phyloP scores from a whole-genome alignment of 2,329 filamentous ascomycete species.

The Alternaria conjuncta region DNA sequence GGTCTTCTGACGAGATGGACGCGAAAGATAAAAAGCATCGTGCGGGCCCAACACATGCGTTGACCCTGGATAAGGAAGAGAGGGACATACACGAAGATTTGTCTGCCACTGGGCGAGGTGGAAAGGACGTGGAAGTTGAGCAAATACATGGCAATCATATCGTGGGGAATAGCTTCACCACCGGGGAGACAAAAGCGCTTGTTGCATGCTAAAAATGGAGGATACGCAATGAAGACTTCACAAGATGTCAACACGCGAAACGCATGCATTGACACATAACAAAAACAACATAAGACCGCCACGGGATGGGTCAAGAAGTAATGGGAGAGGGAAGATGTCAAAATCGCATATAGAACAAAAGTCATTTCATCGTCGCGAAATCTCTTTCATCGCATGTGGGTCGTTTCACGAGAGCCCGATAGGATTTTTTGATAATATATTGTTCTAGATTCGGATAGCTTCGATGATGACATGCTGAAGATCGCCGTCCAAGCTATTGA shows the following conservation, averaged over 20 bases:
- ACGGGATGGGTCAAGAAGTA: neutral
- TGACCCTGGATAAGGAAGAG: constrained; percentile 9
- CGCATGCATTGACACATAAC: neutral
- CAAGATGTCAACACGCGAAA: neutral
- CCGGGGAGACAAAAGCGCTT: constrained; percentile 5
- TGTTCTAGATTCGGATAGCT: neutral
- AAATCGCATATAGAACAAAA: neutral
- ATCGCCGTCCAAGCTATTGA: neutral
- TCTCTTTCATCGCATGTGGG: neutral
- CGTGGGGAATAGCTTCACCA: neutral
- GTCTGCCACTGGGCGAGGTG: neutral
- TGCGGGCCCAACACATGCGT: neutral
- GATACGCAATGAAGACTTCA: neutral
- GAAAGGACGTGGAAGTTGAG: neutral
- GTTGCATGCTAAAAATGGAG: neutral
- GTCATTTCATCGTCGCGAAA: neutral
- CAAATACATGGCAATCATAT: constrained; percentile 6
- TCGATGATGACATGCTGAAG: neutral
- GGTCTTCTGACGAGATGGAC: neutral
- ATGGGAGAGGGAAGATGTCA: neutral
- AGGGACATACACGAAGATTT: neutral
- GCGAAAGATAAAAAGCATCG: neutral
- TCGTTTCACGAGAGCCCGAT: neutral
- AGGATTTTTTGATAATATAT: neutral
- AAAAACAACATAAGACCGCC: too few species aligned